Conservation (phyloP, 2,329 filamentous ascomycete genomes). For the Diplodia scrobiculata region DNA sequence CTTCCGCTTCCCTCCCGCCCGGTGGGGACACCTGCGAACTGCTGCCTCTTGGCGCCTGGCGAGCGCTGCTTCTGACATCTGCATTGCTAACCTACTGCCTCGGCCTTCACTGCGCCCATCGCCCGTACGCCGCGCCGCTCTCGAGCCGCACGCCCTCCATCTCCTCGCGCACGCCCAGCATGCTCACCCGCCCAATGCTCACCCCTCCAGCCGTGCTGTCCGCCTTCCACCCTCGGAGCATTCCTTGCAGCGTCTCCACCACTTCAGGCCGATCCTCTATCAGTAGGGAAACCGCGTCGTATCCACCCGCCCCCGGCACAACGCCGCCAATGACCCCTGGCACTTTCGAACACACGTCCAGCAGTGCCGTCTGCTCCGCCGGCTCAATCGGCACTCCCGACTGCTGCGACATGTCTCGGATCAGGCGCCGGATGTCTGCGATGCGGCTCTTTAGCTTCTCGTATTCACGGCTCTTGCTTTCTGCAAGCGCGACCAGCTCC, state of each 20-base stretch:
- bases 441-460: constrained; percentile 57
- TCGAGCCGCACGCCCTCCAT: constrained; percentile 63
- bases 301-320: constrained; percentile 91
- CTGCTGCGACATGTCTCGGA: constrained; percentile 73
- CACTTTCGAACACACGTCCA: constrained; percentile 72
- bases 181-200: constrained; percentile 64
- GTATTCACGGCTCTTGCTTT: constrained; percentile 53
- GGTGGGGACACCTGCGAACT: constrained; percentile 15
- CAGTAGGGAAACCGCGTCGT: constrained; percentile 82
- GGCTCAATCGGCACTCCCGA: constrained; percentile 89
- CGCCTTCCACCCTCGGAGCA: constrained; percentile 67
- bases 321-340: constrained; percentile 87
- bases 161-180: constrained; percentile 71
- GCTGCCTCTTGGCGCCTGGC: constrained; percentile 12
- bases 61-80: constrained; percentile 15
- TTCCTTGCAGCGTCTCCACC: constrained; percentile 59
- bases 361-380: constrained; percentile 74
- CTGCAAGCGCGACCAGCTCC: constrained; percentile 60
- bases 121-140: constrained; percentile 44
- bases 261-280: constrained; percentile 72
- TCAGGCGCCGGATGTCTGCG: constrained; percentile 58
- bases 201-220: constrained; percentile 41
- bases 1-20: constrained; percentile 25
- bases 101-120: constrained; percentile 40
- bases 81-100: constrained; percentile 19